These are phyloP conservation scores for Collybia sp. DNA, from an alignment of 768 basidiomycete species.

Conservation along the genomic window DNA sequence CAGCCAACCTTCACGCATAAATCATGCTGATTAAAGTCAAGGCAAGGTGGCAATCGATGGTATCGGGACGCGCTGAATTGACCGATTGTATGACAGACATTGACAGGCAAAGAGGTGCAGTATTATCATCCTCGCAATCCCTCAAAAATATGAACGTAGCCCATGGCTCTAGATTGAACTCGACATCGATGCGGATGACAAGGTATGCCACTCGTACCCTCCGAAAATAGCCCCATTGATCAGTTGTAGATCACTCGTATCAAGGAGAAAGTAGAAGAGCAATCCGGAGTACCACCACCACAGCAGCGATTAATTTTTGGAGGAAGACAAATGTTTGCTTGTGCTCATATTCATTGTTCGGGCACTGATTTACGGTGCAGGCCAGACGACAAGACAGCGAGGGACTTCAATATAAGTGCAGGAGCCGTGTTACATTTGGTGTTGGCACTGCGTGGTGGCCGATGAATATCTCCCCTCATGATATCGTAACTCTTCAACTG, in stretches of 20 bases:
- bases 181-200: slow-evolving; percentile 88
- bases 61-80: slow-evolving; percentile 3
- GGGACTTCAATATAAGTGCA: slow-evolving; percentile 76
- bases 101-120: slow-evolving; percentile 93
- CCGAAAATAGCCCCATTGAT: neutral
- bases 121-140: neutral
- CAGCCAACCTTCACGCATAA: too few species aligned
- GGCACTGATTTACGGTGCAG: slow-evolving; percentile 31
- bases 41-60: slow-evolving; percentile 33
- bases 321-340: slow-evolving; percentile 86
- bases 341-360: neutral
- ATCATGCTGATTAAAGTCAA: slow-evolving; percentile 89
- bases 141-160: neutral
- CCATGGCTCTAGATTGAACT: slow-evolving; percentile 71
- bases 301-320: slow-evolving; percentile 93
- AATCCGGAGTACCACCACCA: slow-evolving; percentile 93
- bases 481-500: too few species aligned
- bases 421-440: slow-evolving; percentile 93
- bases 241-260: slow-evolving; percentile 75
- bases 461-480: slow-evolving; percentile 26
- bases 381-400: slow-evolving; percentile 88
- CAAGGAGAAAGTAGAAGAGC: slow-evolving; percentile 98
- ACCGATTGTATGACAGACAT: slow-evolving; percentile 49
- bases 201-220: slow-evolving; percentile 38
- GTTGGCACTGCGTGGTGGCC: slow-evolving; percentile 90